Evolutionary conservation across 2,329 filamentous ascomycete genomes (phyloP), one percentile per base, ranked within the genome.

Genomic region (Teratosphaeriaceae sp.): DNA sequence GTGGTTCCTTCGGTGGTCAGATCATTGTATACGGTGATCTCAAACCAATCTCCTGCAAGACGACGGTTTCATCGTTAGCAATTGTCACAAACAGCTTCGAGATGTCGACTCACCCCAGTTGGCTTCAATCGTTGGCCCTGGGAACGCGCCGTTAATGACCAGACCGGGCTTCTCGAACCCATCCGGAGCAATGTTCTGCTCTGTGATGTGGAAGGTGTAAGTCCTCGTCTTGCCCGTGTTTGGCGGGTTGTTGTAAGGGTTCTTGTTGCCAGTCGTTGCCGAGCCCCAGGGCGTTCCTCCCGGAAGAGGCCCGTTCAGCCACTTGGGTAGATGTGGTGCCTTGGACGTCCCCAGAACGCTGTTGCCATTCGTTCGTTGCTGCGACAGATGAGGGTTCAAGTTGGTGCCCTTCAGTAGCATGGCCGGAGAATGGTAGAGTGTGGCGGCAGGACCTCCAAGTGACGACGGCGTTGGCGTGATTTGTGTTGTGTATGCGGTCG

Each of bases 1-100:
- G 72, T 70, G 1, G 65, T 76, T 1, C 66, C 66, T 45, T 69
- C 65, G 21, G 49, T 42, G 21, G 39, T 18, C 29, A 68, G 52
- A 12, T 52, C 45, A 53, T 69, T 69, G 47, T 55, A 48, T 2
- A 64, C 57, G 2, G 48, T 55, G 22, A 63, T 55, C n/a, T 60
- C 50, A 29, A 64, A 57, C 58, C 56, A 61, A 43, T 64, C 61
- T 23, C 59, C 50, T n/a, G 31, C 20, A 5, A 35, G 31, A 13
- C 13, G 30, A 11, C 15, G 15, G 16, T 43, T 31, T 27, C 20
- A 46, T 50, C 31, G 7, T n/a, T n/a, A n/a, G n/a, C n/a, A n/a
- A n/a, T n/a, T n/a, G n/a, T n/a, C n/a, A n/a, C n/a, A n/a, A n/a
- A n/a, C n/a, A n/a, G n/a, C n/a, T n/a, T n/a, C n/a, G n/a, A 8